Evolutionary conservation across 106 monocot species (phyloP), one percentile per base, ranked within the genome.

Genomic region (Acorus gramineus): DNA sequence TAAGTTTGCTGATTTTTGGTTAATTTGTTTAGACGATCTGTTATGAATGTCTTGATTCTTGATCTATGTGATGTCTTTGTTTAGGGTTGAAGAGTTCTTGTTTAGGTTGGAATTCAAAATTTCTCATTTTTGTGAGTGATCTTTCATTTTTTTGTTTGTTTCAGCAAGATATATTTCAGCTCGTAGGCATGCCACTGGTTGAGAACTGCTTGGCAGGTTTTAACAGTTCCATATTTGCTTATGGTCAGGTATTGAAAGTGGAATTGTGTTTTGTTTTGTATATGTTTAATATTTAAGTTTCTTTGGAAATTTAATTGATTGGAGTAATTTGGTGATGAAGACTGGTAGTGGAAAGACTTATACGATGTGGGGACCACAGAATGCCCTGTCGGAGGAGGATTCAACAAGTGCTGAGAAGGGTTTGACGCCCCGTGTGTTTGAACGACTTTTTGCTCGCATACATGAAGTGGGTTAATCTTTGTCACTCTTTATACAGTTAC

Each of bases 261-360:
- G 28, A 28, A 28, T 28, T 28, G 28, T 28, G 14, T 4, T 53
- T 59, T 11, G 45, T 10, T 42, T 50, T 65, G 8, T 8, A 48
- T 66, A 4, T 53, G 56, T 55, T 42, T 54, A 4, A 8, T 13
- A 9, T 3, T 64, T 53, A 7, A 57, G 48, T 14, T 8, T 5
- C 42, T 52, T 53, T 52, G 42, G 44, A 53, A 3, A 42, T 3
- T 53, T 28, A 49, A 52, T 57, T 57, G 46, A 8, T 12, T 11
- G 28, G 4, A 55, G 4, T 62, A 14, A 6, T 12, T 44, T 62
- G 9, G 44, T 49, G n/a, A 10, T n/a, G 65, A 57, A 99, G 98
- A 99, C 98, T 55, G 98, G 98, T 52, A 92, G 98, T 69, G 98
- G 98, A 4, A 99, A 99, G 73, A 99, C 98, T 14, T 99, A 99